Evolutionary conservation across 2,329 filamentous ascomycete species (phyloP), one percentile per base, ranked within the genome.

Genomic region (Teratosphaeria epicoccoides): DNA sequence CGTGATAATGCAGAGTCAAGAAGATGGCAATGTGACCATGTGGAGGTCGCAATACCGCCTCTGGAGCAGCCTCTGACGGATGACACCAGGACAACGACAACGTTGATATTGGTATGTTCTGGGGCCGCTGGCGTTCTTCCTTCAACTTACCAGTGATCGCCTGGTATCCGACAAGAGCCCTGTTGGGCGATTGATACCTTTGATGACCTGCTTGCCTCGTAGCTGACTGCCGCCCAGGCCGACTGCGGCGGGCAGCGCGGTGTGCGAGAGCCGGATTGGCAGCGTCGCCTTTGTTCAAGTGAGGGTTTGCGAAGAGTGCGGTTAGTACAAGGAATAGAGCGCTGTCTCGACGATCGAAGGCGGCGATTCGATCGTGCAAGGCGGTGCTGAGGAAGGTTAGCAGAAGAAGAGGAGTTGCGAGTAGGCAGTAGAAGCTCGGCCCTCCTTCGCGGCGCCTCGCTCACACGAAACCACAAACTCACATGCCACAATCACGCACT

Each of bases 61-160:
- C 9, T 29, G n/a, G 24, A 40, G 28, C 49, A 46, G 49, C 49
- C 20, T 47, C 43, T 17, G 20, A 43, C 49, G 17, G 43, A 37
- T 46, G 23, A 44, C 20, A 49, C 54, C 47, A 56, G 43, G 50
- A 29, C 55, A 51, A 53, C 46, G 58, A 58, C 49, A 51, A 51
- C 46, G 52, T 44, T 40, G 47, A 53, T 57, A 57, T 52, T 26
- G 50, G 46, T 28, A 47, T 29, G 11, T 47, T 11, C 24, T 25
- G 14, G 46, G 29, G 43, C 43, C 23, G 46, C 51, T 51, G 46
- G 26, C 46, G 49, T 49, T 49, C 40, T 46, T 26, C 25, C 54
- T 37, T 48, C 50, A 49, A 58, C 61, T 62, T 57, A 64, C 61
- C 61, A 51, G 49, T 51, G 58, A 55, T 61, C 58, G 52, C 58